Base-by-base conservation (phyloP, 352 stramenopile species). In the Globisporangium nagaii region DNA sequence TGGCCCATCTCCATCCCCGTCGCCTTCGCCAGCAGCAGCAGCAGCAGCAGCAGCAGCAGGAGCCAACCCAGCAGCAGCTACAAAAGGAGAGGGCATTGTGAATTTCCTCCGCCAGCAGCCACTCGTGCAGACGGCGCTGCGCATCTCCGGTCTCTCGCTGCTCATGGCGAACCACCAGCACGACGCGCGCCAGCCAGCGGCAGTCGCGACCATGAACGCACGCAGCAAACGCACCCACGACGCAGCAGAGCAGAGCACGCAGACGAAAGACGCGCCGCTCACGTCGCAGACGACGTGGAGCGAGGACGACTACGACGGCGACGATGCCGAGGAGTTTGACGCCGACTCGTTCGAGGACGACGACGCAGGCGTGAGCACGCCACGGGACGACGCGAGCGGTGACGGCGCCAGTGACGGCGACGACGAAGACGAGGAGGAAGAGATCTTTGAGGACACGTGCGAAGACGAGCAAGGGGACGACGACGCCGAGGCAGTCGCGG, bases 161-260 rank as follows among this genome's bases (percentile, higher is more conserved):
- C 56, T 63, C 47, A 63, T 63, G 56, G 56, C 56, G 31, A 63
- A 63, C 48, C n/a, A n/a, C n/a, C 47, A 65, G 43, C 60, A 70
- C 67, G 47, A 67, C 41, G 31, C 28, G 7, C 51, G 20, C 9
- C n/a, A 11, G 41, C 52, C 62, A 61, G 50, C 22, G 20, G 22
- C 56, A 2, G 48, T 49, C 19, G 37, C 55, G 19, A 42, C 30
- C 3, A 20, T 22, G 35, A 27, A 32, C 19, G 12, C 35, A 17
- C 17, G 12, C 13, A 22, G 53, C 25, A n/a, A n/a, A n/a, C n/a
- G n/a, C n/a, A 17, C 25, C 32, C 39, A 34, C 20, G 11, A 17
- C 12, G 7, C 3, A 13, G 25, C 13, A 15, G 25, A 37, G 17
- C 27, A 37, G 8, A 10, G 11, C 17, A 50, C 9, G 4, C 9